These are phyloP conservation scores for Calonectria fujianensis DNA, from an alignment of 2,329 filamentous ascomycete species.

Conservation along the genomic window DNA sequence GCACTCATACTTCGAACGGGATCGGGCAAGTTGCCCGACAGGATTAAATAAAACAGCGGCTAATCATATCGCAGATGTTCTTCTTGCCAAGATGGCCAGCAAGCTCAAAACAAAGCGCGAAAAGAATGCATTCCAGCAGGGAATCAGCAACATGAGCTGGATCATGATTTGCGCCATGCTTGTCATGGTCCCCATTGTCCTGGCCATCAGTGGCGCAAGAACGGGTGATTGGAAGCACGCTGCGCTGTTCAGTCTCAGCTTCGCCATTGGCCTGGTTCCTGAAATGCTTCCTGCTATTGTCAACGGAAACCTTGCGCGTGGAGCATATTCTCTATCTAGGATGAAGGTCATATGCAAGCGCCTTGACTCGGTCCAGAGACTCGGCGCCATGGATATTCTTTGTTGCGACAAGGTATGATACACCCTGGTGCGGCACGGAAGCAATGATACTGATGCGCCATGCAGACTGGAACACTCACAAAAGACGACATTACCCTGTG, in stretches of 20 bases:
- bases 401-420: constrained; percentile 56
- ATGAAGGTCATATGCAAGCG: constrained; percentile 62
- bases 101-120: constrained; percentile 49
- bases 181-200: constrained; percentile 55
- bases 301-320: constrained; percentile 54
- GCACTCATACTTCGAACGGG: constrained; percentile 50
- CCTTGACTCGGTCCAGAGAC: constrained; percentile 56
- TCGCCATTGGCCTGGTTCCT: constrained; percentile 56
- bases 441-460: background rate
- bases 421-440: no score
- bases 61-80: constrained; percentile 43
- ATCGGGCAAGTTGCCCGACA: background rate
- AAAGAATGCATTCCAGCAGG: constrained; percentile 54
- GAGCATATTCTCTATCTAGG: constrained; percentile 48
- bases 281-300: constrained; percentile 58
- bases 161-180: constrained; percentile 57
- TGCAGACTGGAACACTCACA: constrained; percentile 55
- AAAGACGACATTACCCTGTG: constrained; percentile 55
- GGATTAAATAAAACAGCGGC: constrained; percentile 14
- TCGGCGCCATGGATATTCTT: constrained; percentile 56
- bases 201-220: constrained; percentile 30
- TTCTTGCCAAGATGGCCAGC: constrained; percentile 29
- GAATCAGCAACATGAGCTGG: constrained; percentile 56
- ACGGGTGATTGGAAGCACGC: constrained; percentile 54
- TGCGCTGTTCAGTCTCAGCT: constrained; percentile 56